phyloP scores from a whole-genome alignment of 2,329 filamentous ascomycete genomes.

The Colletotrichum sp. region DNA sequence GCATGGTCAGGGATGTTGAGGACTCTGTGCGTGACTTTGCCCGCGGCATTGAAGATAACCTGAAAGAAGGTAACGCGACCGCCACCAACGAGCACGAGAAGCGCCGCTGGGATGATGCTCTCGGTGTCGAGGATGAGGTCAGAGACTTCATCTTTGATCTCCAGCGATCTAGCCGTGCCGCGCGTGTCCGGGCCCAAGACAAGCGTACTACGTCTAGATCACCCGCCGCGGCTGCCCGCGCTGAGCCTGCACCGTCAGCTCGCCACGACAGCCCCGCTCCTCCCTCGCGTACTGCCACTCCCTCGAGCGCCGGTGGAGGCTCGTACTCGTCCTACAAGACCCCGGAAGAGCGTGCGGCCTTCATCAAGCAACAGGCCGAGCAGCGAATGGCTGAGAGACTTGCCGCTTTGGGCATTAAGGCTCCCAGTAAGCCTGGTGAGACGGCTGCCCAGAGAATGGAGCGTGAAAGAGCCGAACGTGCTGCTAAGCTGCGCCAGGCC shows the following conservation, averaged over 20 bases:
- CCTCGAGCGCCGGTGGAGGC: conserved; percentile 57
- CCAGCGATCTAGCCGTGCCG: conserved; percentile 82
- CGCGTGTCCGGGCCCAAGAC: conserved; percentile 69
- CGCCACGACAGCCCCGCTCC: conserved; percentile 54
- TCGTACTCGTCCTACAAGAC: conserved; percentile 88
- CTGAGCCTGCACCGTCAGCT: conserved; percentile 49
- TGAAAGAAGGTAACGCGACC: conserved; percentile 81
- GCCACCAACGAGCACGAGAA: conserved; percentile 86
- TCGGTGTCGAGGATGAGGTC: conserved; percentile 96
- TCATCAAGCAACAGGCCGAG: conserved; percentile 96
- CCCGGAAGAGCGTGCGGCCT: conserved; percentile 90
- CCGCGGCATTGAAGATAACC: conserved; percentile 80
- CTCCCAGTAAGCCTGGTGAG: conserved; percentile 80
- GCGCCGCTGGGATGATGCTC: conserved; percentile 92
- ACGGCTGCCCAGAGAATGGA: conserved; percentile 84
- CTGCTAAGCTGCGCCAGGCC: conserved; percentile 85
- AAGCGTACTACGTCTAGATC: conserved; percentile 48
- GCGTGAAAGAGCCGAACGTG: conserved; percentile 85
- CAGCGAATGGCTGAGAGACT: conserved; percentile 96
- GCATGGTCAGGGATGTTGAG: conserved; percentile 96
- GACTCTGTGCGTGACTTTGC: conserved; percentile 93
- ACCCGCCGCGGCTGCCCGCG: conserved; percentile 47
- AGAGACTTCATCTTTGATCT: conserved; percentile 98
- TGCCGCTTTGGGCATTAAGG: conserved; percentile 89
- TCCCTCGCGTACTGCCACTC: conserved; percentile 59